Conservation (phyloP, 2,329 filamentous ascomycete species). For the Monilinia fructigena region DNA sequence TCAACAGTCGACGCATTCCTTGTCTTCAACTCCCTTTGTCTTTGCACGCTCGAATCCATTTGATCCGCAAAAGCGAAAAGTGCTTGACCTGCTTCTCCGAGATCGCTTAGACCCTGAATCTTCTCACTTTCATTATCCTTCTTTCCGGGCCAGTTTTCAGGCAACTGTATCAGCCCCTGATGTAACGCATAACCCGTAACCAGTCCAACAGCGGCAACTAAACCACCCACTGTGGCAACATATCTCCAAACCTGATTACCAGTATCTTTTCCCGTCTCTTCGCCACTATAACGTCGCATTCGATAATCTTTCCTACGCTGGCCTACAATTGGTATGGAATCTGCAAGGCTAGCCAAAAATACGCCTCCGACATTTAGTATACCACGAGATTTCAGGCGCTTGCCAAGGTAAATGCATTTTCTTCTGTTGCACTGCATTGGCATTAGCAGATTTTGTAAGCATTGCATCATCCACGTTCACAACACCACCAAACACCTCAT, state of each 20-base stretch:
- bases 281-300: conserved; percentile 32
- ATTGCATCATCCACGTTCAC: conserved; percentile 36
- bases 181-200: conserved; percentile 40
- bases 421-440: conserved; percentile 25
- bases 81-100: conserved; percentile 37
- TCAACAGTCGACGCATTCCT: conserved; percentile 28
- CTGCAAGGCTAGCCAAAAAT: conserved; percentile 35
- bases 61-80: conserved; percentile 32
- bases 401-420: conserved; percentile 38
- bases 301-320: conserved; percentile 35
- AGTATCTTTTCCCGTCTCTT: conserved; percentile 31
- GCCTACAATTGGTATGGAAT: conserved; percentile 37
- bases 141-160: conserved; percentile 21
- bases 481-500: conserved; percentile 42
- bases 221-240: conserved; percentile 31
- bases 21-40: conserved; percentile 25
- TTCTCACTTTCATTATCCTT: conserved; percentile 17
- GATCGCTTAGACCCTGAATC: conserved; percentile 27
- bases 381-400: conserved; percentile 34
- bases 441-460: conserved; percentile 24
- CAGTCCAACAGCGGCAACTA: conserved; percentile 37
- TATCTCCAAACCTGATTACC: conserved; percentile 31
- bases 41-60: conserved; percentile 29
- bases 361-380: conserved; percentile 34
- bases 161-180: conserved; percentile 37